Base-by-base conservation (phyloP, 805 yeast species). In the Grigorovia yakushimaensis region DNA sequence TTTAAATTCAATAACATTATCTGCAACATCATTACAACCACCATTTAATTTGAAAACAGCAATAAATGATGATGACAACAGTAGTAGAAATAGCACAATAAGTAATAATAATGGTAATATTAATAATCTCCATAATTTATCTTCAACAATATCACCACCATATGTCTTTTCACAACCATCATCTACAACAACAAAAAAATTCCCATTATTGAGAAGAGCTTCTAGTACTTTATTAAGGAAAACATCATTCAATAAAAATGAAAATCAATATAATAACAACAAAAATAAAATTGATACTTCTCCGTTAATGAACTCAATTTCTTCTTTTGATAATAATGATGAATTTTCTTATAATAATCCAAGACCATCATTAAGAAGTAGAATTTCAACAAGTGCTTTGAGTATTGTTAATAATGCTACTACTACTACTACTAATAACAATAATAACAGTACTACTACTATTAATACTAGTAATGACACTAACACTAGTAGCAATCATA, bases 211-310 rank as follows among this genome's bases (percentile, higher is more conserved):
- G 15, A 57, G 59, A 43, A 57, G 67, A 43, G 67, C 67, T 0
- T 64, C 68, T 0, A 60, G 61, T 44, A 58, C 62, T 2, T 48
- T 64, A 21, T 43, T 62, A 23, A 52, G 64, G 35, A 64, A 60
- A 43, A 52, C 58, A 2, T 61, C 68, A 4, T 33, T 56, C 15
- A 54, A 51, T n/a, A n/a, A n/a, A 38, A 45, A 35, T 20, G 20
- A 50, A 49, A 41, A 44, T 35, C 24, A 40, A 17, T n/a, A 41
- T 21, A 40, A 36, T 36, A 36, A 20, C 35, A 36, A 8, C 17
- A 39, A 10, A 20, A 19, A 21, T 18, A 19, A 35, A 35, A 33
- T 36, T 7, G 4, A 35, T 17, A 22, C 18, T 17, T 20, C 20
- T 19, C 39, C 30, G 10, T 15, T 27, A 43, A 21, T 2, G 39